phyloP scores from a whole-genome alignment of 1,139 yeast genomes.

The Diutina catenulata region DNA sequence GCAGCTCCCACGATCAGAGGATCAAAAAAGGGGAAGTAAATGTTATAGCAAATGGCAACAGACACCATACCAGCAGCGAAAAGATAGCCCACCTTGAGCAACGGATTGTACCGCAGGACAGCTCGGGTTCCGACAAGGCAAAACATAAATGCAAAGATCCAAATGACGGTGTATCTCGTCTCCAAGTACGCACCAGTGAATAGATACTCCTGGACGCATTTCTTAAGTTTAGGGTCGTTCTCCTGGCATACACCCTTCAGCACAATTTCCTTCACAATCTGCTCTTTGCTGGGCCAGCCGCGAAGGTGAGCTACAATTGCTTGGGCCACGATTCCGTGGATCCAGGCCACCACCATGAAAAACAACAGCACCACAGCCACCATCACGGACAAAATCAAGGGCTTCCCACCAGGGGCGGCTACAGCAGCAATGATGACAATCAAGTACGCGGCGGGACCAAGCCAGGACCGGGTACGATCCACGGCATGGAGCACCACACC shows the following conservation, averaged over 20 bases:
- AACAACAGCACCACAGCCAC: not conserved
- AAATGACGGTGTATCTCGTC: slow-evolving; percentile 17
- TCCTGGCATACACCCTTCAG: slow-evolving; percentile 18
- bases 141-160: slow-evolving; percentile 16
- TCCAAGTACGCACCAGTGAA: slow-evolving; percentile 20
- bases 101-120: not conserved
- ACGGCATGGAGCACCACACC: not conserved
- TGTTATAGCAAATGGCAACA: slow-evolving; percentile 14
- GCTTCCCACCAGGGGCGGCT: not conserved
- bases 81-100: slow-evolving; percentile 16
- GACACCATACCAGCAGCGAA: slow-evolving; percentile 14
- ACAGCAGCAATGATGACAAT: not conserved
- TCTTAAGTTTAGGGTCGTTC: slow-evolving; percentile 9
- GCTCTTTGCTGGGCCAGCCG: slow-evolving; percentile 15
- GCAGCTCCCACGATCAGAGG: slow-evolving; percentile 14
- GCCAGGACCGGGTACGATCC: not conserved
- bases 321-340: slow-evolving; percentile 16
- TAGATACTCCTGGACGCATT: slow-evolving; percentile 15
- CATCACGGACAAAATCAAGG: too few species aligned
- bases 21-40: slow-evolving; percentile 18
- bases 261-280: slow-evolving; percentile 13
- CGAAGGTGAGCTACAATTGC: slow-evolving; percentile 17
- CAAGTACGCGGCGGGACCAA: not conserved
- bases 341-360: slow-evolving; percentile 13
- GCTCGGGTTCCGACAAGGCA: slow-evolving; percentile 11